Percentiles rank a stretch among this genome's conserved stretches.
These are phyloP conservation scores for Glutinoglossum americanum DNA, from an alignment of 495 filamentous ascomycete species.

Conservation along the genomic window DNA sequence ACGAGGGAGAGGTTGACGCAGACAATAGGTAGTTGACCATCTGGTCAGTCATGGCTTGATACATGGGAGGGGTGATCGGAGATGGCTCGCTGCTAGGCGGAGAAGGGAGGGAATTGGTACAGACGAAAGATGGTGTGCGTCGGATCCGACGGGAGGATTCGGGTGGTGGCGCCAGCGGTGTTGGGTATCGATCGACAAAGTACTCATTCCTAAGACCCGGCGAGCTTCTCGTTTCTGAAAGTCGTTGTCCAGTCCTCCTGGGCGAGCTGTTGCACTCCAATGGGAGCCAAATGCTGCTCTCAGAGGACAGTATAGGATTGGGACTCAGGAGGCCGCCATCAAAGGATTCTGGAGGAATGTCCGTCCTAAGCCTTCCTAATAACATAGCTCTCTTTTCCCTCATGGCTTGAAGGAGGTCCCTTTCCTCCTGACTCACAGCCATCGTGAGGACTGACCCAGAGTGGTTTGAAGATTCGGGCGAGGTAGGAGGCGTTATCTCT, in stretches of 20 bases:
- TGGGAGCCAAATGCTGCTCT: constrained; percentile 1
- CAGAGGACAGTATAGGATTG: background rate
- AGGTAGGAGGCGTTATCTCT: background rate
- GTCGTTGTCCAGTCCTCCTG: background rate
- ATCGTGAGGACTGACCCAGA: constrained; percentile 27
- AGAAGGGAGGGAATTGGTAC: background rate
- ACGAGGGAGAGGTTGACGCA: background rate
- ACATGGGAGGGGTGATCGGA: background rate
- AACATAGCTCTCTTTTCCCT: constrained; percentile 52
- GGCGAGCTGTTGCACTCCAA: background rate
- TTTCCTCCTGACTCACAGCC: constrained; percentile 71
- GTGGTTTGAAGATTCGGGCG: background rate
- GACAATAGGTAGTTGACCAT: background rate
- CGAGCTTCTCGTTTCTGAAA: background rate
- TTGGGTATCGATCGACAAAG: background rate
- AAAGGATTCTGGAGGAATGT: background rate
- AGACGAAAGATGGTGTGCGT: background rate
- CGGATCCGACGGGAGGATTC: background rate
- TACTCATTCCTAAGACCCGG: background rate
- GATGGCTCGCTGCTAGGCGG: background rate
- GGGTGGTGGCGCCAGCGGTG: background rate
- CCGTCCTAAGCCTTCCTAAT: constrained; percentile 22
- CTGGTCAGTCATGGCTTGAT: background rate
- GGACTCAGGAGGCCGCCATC: no score
- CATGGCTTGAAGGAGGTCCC: constrained; percentile 63